Evolutionary conservation across 2,329 filamentous ascomycete genomes (phyloP), one percentile per base, ranked within the genome.

Genomic region (Aspergillus awamori): DNA sequence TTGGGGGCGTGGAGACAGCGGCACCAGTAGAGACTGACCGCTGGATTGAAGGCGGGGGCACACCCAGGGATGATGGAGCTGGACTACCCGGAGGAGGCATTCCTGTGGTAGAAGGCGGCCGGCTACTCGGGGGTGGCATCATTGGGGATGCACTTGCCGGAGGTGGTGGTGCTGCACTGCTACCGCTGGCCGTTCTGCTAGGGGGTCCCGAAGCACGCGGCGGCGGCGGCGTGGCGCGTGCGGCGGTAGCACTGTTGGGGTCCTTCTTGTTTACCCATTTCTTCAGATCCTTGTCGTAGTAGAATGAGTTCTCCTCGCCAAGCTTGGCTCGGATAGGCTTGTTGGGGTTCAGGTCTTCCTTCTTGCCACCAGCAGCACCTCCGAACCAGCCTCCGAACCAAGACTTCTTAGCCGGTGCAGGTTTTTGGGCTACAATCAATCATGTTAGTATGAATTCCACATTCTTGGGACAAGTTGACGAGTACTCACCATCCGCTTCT

Each of bases 181-280:
- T 78, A 51, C 82, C 76, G 59, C 87, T 88, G 7, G 84, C 81
- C 57, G 84, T 80, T 66, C 83, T 73, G 60, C 79, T 80, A 59
- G 76, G 82, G 63, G 79, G 82, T 58, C 76, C 79, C 3, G 80
- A 79, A 5, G 81, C 84, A 67, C 84, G 87, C 0, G 93, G 93
- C 4, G 93, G 93, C 1, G 95, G 93, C 1, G 94, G 91, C 0
- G 93, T 88, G 1, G 88, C 87, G 51, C 81, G 79, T 26, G 81
- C 73, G n/a, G 80, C 77, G 24, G 82, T 85, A 58, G 90, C 88
- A 7, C 86, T 84, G 13, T 80, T 81, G 11, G 89, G 89, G 10
- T 87, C 87, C 74, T 97, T 97, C 82, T 97, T 97, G 81, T 99
- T 98, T 74, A 99, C 84, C 96, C 96, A 99, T 74, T 95, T 93